A percentile compares a stretch with the other conserved stretches of the same genome.
These are phyloP conservation scores for Parachaetomium inaequale DNA, from an alignment of 495 filamentous ascomycete genomes.

Conservation along the genomic window DNA sequence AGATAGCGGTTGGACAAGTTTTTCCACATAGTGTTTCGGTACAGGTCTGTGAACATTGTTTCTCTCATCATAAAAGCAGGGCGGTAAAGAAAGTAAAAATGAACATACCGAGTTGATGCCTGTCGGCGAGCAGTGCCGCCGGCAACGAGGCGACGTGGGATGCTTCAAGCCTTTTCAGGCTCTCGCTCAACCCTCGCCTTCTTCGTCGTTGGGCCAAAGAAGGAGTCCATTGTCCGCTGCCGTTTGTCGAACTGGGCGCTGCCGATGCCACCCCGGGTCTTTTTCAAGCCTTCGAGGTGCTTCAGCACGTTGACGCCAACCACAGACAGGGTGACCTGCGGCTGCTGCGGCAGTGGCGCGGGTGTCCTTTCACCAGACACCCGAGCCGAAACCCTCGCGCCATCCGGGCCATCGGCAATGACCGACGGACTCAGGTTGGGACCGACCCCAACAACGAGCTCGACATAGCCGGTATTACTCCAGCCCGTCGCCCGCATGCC, in stretches of 20 bases:
- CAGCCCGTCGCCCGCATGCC: conserved; percentile 28
- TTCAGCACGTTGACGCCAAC: conserved; percentile 57
- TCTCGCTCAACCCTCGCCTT: conserved; percentile 37
- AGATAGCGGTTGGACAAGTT: conserved; percentile 77
- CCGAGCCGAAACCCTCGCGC: background rate
- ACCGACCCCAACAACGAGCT: conserved; percentile 17
- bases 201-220: conserved; percentile 56
- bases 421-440: background rate
- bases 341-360: conserved; percentile 6
- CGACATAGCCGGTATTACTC: conserved; percentile 45
- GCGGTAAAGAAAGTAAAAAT: conserved; percentile 18
- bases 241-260: conserved; percentile 66
- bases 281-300: conserved; percentile 69
- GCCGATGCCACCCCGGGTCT: conserved; percentile 72
- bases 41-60: conserved; percentile 74
- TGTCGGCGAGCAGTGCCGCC: background rate
- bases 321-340: conserved; percentile 36
- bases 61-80: conserved; percentile 57
- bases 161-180: conserved; percentile 6
- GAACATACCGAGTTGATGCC: conserved; percentile 32
- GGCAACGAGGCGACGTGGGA: background rate
- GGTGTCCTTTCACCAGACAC: conserved; percentile 17
- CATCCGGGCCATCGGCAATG: background rate
- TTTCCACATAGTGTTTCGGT: conserved; percentile 62
- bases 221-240: conserved; percentile 72